Evolutionary conservation across 139 green algal genomes (phyloP), one percentile per base, ranked within the genome.

Genomic region (Coelastrella sp.): DNA sequence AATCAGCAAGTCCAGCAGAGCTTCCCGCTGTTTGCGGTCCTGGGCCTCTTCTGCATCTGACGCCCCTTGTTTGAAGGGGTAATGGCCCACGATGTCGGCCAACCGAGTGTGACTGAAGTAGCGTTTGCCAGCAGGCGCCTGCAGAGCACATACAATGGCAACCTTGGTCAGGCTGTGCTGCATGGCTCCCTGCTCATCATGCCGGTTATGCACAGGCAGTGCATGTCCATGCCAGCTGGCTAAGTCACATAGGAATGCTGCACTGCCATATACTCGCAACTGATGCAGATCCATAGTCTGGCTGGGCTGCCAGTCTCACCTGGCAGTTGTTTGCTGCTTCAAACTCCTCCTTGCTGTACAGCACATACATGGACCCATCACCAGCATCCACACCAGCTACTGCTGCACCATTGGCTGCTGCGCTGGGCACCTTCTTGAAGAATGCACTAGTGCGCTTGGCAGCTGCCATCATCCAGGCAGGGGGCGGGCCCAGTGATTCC

Each of bases 51-150:
- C 93, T 7, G 86, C 91, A 5, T 97, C 95, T 57, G 86, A 32
- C 20, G 95, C 61, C 14, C 93, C 93, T 23, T 79, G 19, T 11
- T 92, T 90, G 82, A 96, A 90, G 11, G 96, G 96, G 80, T 97
- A 98, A 14, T 93, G 91, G 6, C 85, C 91, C 8, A 99, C 95
- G 89, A 99, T 98, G 88, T 99, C 97, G 0, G 90, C 88, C 76
- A 99, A 94, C 7, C 89, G 88, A 0, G 88, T 95, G 91, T 98
- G 93, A 66, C 92, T 78, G 92, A 99, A 99, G 95, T 99, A 99
- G 80, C 94, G 93, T 94, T 99, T 99, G 77, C 97, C 97, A n/a
- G 90, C 83, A 6, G 94, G 92, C 13, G 92, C 92, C 85, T 94
- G 84, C 71, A 77, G 6, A 77, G 71, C 71, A 3, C 71, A 47